These are phyloP conservation scores for Sarocladiaceae sp. DNA, from an alignment of 2,329 filamentous ascomycete genomes.

Conservation along the genomic window DNA sequence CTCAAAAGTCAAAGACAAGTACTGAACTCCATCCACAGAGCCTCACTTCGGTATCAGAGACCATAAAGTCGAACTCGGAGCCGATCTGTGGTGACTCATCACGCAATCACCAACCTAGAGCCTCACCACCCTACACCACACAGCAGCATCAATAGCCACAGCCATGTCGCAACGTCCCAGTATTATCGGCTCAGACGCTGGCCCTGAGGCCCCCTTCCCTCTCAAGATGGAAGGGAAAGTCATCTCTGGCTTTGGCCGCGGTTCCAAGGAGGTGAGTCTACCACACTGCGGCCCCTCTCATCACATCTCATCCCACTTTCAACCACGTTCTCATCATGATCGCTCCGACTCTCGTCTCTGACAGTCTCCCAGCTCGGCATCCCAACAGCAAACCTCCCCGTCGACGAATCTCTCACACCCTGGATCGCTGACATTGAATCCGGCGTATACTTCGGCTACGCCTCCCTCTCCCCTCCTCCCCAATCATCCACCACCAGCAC, in stretches of 20 bases:
- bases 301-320: constrained; percentile 9
- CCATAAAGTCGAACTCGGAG: no score
- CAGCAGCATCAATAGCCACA: no score
- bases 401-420: constrained; percentile 53
- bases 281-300: background rate
- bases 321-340: background rate
- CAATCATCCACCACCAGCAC: constrained; percentile 53
- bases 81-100: background rate
- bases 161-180: constrained; percentile 44
- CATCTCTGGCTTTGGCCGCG: constrained; percentile 87
- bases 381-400: constrained; percentile 87
- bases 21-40: no score
- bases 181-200: constrained; percentile 66
- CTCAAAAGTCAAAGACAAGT: no score
- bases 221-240: constrained; percentile 79
- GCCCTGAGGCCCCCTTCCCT: constrained; percentile 74
- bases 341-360: background rate
- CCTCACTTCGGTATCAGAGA: no score
- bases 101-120: background rate
- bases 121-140: background rate
- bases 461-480: constrained; percentile 61
- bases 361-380: constrained; percentile 66
- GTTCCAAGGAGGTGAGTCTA: constrained; percentile 72
- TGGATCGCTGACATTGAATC: constrained; percentile 61
- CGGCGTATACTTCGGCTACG: constrained; percentile 93